Conservation (phyloP, 495 filamentous ascomycete species). For the Cudoniella acicularis region DNA sequence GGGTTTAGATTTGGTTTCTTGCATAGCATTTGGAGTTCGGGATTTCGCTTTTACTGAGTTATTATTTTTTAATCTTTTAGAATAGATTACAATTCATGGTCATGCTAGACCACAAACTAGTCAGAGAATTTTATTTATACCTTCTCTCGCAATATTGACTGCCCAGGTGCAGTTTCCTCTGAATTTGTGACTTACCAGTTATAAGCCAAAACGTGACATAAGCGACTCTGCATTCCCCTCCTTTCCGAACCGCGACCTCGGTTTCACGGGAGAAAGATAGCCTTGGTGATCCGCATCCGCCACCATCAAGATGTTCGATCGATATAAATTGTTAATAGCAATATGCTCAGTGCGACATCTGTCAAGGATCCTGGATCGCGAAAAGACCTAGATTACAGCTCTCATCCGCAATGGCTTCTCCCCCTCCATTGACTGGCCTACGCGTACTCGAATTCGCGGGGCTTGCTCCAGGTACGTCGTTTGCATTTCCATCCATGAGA, state of each 20-base stretch:
- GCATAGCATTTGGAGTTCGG: too few relatives aligned
- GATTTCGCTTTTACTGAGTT: too few relatives aligned
- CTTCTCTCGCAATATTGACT: too few relatives aligned
- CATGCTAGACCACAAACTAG: too few relatives aligned
- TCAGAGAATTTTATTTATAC: too few relatives aligned
- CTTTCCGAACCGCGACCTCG: neutral
- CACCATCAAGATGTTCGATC: neutral
- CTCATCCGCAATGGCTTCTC: conserved; percentile 3
- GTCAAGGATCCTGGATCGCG: neutral
- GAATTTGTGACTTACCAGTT: neutral
- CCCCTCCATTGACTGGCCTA: conserved; percentile 67
- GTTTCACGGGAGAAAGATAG: neutral
- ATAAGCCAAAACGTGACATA: too few relatives aligned
- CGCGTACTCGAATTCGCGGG: conserved; percentile 88
- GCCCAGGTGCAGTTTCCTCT: too few relatives aligned
- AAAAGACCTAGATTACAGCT: neutral
- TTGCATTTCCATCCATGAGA: neutral
- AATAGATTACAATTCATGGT: too few relatives aligned
- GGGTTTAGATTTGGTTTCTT: too few relatives aligned
- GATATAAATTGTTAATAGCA: neutral
- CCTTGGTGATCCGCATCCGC: neutral
- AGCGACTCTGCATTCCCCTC: neutral
- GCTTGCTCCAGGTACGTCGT: conserved; percentile 70
- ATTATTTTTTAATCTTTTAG: too few relatives aligned
- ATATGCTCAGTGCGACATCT: neutral